Conservation (phyloP, 176 grass and related monocot genomes). For the Calamus simplicifolius region DNA sequence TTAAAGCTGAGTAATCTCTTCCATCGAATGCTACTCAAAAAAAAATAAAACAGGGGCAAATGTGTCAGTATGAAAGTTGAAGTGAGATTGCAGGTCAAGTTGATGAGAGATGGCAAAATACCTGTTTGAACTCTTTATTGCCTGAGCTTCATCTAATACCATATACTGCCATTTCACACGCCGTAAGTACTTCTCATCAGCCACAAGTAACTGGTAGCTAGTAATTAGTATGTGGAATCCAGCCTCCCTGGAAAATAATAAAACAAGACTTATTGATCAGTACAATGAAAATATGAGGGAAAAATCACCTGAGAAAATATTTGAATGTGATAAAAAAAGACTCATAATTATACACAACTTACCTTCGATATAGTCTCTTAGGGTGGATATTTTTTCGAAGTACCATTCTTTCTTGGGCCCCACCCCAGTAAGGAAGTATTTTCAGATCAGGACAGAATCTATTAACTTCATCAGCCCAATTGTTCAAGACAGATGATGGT, state of each 20-base stretch:
- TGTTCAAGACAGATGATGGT: slow-evolving; percentile 97
- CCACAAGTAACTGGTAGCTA: slow-evolving; percentile 96
- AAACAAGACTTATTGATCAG: slow-evolving; percentile 21
- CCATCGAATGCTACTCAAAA: slow-evolving; percentile 82
- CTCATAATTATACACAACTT: neutral
- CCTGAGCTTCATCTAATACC: slow-evolving; percentile 98
- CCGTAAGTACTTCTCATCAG: slow-evolving; percentile 92
- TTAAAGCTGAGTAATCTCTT: slow-evolving; percentile 95
- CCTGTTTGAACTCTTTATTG: slow-evolving; percentile 99
- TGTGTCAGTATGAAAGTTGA: too few species aligned
- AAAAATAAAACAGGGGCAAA: neutral
- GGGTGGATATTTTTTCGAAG: slow-evolving; percentile 96
- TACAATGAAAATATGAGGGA: too few species aligned
- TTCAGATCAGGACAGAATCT: slow-evolving; percentile 98
- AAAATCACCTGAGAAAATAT: too few species aligned
- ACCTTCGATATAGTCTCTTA: slow-evolving; percentile 92
- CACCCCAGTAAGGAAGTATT: slow-evolving; percentile 97
- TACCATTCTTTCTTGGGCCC: slow-evolving; percentile 53
- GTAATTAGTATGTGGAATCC: slow-evolving; percentile 98
- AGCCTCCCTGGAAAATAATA: slow-evolving; percentile 49
- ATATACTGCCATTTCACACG: slow-evolving; percentile 99
- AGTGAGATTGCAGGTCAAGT: too few species aligned
- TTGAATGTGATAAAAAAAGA: neutral
- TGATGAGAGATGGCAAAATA: slow-evolving; percentile 18
- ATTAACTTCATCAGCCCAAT: slow-evolving; percentile 96